Evolutionary conservation across 495 filamentous ascomycete species (phyloP), one percentile per base, ranked within the genome.

Genomic region (Penicillium verhagenii): DNA sequence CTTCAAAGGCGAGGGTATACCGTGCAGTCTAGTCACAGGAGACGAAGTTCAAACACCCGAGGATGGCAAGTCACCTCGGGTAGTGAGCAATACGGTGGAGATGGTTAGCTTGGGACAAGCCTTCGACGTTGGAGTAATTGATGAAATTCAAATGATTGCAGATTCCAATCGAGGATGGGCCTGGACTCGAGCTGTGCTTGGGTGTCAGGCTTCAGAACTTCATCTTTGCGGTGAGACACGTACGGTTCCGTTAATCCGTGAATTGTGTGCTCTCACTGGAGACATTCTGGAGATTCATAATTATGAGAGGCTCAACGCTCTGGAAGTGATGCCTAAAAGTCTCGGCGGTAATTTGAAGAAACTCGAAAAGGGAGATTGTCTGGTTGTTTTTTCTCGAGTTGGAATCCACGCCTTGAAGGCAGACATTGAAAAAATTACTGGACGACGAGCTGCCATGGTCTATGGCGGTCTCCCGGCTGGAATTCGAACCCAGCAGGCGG

Each of bases 131-230:
- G 92, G 90, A 8, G 93, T 99, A 58, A 90, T 99, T 51, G 93
- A 98, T 63, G 93, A 98, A 73, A 97, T 97, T 52, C 95, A 99
- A 66, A 97, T 97, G 94, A 92, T 97, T 52, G 87, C 85, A 18
- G 84, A 90, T 61, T 45, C 66, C 2, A 79, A 87, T 1, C 87
- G 95, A 45, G 95, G 95, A 2, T 97, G 91, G 91, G 95, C 93
- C 26, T 99, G 95, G 95, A 96, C 94, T 6, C 86, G 92, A 66
- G 94, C 94, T 24, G 79, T 97, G 9, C 78, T 99, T 16, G 95
- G 94, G 21, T 70, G 94, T 4, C 83, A 86, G 67, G 94, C 89
- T 4, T 85, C 84, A 55, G 95, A 99, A 67, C 71, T 99, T 10
- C 95, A 99, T 71, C 78, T 97, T 9, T 99, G 95, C 68, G 95